Evolutionary conservation across 1,284 basidiomycete genomes (phyloP).

Genomic region (Pseudomicrostroma phylloplanum): DNA sequence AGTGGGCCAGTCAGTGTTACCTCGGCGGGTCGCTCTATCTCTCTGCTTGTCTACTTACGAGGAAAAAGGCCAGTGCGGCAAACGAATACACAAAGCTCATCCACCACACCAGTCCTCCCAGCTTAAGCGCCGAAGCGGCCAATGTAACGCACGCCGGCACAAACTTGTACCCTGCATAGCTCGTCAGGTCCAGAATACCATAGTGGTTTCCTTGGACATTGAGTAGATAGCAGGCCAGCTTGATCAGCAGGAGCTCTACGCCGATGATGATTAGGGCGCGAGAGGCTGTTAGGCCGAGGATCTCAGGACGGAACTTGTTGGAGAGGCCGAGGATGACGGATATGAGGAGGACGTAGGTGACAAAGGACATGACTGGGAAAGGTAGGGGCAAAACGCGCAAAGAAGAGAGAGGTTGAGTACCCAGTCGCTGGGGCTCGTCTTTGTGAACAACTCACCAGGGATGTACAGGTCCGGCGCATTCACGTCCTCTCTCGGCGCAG

Average conservation of each 20-base stretch:
- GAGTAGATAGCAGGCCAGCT: conserved; percentile 82
- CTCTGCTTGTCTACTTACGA: conserved; percentile 56
- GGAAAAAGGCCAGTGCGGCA: conserved; percentile 85
- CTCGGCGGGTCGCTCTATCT: too few relatives aligned
- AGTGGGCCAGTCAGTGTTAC: too few relatives aligned
- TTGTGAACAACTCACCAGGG: conserved; percentile 61
- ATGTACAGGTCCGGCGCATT: conserved; percentile 97
- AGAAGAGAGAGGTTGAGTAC: neutral
- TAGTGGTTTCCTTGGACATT: conserved; percentile 67
- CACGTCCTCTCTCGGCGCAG: conserved; percentile 83
- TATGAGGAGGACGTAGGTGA: conserved; percentile 88
- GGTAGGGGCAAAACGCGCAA: neutral
- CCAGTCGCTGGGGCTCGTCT: neutral
- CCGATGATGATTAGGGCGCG: conserved; percentile 58
- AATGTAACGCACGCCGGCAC: conserved; percentile 55
- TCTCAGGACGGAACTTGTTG: conserved; percentile 77
- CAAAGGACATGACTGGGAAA: conserved; percentile 77
- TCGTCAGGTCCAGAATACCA: conserved; percentile 57
- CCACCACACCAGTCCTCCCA: conserved; percentile 61
- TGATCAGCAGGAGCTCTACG: conserved; percentile 75
- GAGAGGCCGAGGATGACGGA: conserved; percentile 72
- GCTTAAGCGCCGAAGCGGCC: conserved; percentile 27
- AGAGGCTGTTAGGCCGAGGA: conserved; percentile 78
- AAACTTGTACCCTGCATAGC: conserved; percentile 94
- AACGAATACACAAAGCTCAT: conserved; percentile 75